Base-by-base conservation (phyloP, 2,329 filamentous ascomycete genomes). In the Aspergillaceae sp. region DNA sequence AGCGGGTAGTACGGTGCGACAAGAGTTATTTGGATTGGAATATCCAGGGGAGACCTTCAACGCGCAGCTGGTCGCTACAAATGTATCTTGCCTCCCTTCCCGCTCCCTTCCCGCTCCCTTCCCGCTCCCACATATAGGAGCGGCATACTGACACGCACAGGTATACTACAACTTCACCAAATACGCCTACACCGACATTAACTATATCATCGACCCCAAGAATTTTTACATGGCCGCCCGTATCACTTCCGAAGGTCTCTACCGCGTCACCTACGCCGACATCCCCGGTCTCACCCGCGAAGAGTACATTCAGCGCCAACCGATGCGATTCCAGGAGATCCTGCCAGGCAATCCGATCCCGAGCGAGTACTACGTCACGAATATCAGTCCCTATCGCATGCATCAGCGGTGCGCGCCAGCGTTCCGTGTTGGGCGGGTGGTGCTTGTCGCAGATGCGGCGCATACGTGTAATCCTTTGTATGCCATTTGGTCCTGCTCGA, bases 261-360 rank as follows among this genome's bases (percentile, higher is more conserved):
- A 80, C 67, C 75, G 80, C 9, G 75, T 84, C 33, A 80, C 80
- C 0, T 84, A 84, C 54, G 79, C 78, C 44, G 81, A 84, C 52
- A 64, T 64, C 0, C 67, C 72, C 0, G 74, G 73, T 2, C 68
- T 83, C 8, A 74, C 71, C 0, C 64, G 59, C 33, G 77, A 80
- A 7, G 69, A 83, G 58, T 70, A 80, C 45, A 61, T 70, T 29
- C 68, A 67, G 28, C 71, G 79, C 4, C 78, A 79, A 51, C 72
- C 76, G 2, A 61, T 61, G 50, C 80, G 78, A 48, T 84, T 76
- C 56, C 70, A 76, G 49, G 60, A 70, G 29, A 79, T 84, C 50
- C 68, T 83, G 0, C 79, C 79, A 0, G 79, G 79, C 0, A 68
- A 78, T 46, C 80, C 79, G 0, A 75, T 78, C 49, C 78, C 79